A percentile compares a stretch with the other conserved stretches of the same genome.
Conservation (phyloP, 1,284 basidiomycete species). For the Golubevia pallescens region DNA sequence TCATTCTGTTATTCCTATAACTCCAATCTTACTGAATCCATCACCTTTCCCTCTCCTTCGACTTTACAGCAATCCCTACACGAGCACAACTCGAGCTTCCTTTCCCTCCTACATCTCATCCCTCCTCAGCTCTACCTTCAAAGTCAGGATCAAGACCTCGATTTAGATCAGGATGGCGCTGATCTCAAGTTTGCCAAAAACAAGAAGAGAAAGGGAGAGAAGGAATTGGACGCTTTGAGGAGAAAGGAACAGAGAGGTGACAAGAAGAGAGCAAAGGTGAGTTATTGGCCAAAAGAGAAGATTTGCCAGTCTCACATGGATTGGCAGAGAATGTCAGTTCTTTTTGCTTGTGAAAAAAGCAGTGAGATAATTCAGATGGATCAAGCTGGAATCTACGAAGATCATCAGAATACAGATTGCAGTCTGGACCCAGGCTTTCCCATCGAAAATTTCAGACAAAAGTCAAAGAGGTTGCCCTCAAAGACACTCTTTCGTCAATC, state of each 20-base stretch:
- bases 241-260: constrained; percentile 38
- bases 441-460: no score
- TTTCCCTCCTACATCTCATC: constrained; percentile 42
- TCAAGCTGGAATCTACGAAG: no score
- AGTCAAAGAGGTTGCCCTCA: no score
- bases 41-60: background rate
- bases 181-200: constrained; percentile 55
- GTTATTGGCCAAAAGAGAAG: no score
- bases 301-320: no score
- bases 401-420: no score
- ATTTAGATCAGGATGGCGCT: constrained; percentile 9
- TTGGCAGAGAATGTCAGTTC: no score
- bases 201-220: constrained; percentile 54
- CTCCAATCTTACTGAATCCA: no score
- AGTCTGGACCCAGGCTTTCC: no score
- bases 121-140: constrained; percentile 54
- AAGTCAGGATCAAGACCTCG: constrained; percentile 23
- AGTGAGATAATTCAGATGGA: background rate
- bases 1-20: no score
- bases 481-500: no score
- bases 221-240: constrained; percentile 41
- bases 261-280: constrained; percentile 38
- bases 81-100: constrained; percentile 44
- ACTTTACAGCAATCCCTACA: constrained; percentile 17
- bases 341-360: background rate